Evolutionary conservation across 495 filamentous ascomycete species (phyloP).

Genomic region (Penicillium canariense): DNA sequence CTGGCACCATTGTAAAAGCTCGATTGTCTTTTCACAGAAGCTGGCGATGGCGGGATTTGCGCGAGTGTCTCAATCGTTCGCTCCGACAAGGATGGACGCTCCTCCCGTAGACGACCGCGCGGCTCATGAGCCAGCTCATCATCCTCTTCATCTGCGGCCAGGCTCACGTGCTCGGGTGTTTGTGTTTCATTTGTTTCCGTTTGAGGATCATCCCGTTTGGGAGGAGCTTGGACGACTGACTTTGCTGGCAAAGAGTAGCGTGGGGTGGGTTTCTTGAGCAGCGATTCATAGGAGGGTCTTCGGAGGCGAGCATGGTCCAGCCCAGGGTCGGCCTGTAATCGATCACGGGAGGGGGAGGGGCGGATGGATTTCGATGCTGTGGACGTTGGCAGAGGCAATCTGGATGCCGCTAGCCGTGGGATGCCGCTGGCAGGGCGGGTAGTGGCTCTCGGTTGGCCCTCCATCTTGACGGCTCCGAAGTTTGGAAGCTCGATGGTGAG

Average conservation of each 20-base stretch:
- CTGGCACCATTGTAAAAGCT: conserved; percentile 60
- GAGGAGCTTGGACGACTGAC: conserved; percentile 9
- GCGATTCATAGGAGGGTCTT: conserved; percentile 40
- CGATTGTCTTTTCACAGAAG: conserved; percentile 51
- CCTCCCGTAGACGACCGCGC: conserved; percentile 31
- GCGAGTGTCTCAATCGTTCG: conserved; percentile 67
- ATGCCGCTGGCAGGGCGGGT: conserved; percentile 36
- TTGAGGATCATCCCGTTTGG: conserved; percentile 19
- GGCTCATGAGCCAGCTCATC: conserved; percentile 17
- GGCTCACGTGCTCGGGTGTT: conserved; percentile 18
- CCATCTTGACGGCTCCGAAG: conserved; percentile 27
- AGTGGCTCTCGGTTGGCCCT: conserved; percentile 31
- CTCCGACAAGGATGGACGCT: conserved; percentile 61
- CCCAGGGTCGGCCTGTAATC: conserved; percentile 41
- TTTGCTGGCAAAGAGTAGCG: conserved; percentile 31
- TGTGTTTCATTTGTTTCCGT: conserved; percentile 17
- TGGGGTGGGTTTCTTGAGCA: conserved; percentile 37
- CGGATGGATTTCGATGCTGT: conserved; percentile 35
- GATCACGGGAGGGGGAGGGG: conserved; percentile 47
- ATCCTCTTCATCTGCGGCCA: conserved; percentile 19
- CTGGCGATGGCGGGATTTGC: conserved; percentile 62
- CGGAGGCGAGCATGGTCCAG: conserved; percentile 36
- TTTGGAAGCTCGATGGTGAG: neutral
- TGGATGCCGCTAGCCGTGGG: conserved; percentile 37
- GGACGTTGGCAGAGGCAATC: conserved; percentile 43